phyloP scores from a whole-genome alignment of 2,329 filamentous ascomycete species.

The Cladobotryum mycophilum region DNA sequence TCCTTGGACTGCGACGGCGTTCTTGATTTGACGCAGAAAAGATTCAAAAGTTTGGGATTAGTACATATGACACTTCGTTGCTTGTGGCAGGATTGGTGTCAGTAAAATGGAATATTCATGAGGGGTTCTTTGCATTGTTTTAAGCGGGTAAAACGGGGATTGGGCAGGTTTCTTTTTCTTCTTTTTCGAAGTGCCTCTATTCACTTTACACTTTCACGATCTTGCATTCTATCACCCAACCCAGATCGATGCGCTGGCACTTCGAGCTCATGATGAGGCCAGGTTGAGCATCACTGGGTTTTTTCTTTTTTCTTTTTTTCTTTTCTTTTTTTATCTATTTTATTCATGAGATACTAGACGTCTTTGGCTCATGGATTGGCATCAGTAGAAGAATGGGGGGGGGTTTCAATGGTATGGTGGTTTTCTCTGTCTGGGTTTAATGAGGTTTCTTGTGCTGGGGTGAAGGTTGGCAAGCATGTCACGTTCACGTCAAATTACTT shows the following conservation, averaged over 20 bases:
- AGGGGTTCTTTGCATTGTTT: conserved; percentile 32
- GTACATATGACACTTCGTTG: conserved; percentile 24
- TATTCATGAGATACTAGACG: conserved; percentile 15
- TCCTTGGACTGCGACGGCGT: conserved; percentile 7
- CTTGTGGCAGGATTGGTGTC: conserved; percentile 16
- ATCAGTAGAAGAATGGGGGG: conserved; percentile 14
- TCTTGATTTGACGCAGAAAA: conserved; percentile 12
- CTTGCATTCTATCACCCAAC: conserved; percentile 9
- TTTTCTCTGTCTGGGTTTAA: conserved; percentile 17
- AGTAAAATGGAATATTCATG: conserved; percentile 26
- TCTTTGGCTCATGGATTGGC: conserved; percentile 13
- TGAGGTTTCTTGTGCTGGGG: conserved; percentile 11
- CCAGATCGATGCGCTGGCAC: neutral
- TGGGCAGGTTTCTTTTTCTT: conserved; percentile 9
- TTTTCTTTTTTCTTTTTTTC: conserved; percentile 14
- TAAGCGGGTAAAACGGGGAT: conserved; percentile 29
- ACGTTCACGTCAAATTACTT: conserved; percentile 5
- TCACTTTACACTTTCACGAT: conserved; percentile 11
- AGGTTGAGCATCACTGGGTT: neutral
- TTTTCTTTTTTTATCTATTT: conserved; percentile 5
- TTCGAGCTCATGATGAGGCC: neutral
- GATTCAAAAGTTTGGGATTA: conserved; percentile 21
- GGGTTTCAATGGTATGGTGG: conserved; percentile 3
- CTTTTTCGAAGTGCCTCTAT: conserved; percentile 2
- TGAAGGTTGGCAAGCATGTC: neutral